These are phyloP conservation scores for Gigaspora rosea DNA, from an alignment of 192 early-diverging fungal genomes.

Conservation along the genomic window DNA sequence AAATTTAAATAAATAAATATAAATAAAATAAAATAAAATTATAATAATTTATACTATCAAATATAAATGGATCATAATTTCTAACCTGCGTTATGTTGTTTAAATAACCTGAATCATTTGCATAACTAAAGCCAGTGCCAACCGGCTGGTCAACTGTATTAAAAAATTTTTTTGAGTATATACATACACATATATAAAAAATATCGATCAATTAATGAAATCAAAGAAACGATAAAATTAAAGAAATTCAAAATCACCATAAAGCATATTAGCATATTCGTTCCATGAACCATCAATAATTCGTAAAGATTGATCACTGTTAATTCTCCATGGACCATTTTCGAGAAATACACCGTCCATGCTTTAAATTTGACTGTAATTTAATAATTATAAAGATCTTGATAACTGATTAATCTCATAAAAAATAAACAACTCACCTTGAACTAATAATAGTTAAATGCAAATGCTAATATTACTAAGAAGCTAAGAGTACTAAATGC, in stretches of 20 bases:
- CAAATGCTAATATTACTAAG: background rate
- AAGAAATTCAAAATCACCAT: conserved; percentile 40
- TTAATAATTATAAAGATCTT: background rate
- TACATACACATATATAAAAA: no score
- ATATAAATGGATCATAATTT: conserved; percentile 13
- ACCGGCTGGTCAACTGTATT: conserved; percentile 62
- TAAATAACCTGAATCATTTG: conserved; percentile 38
- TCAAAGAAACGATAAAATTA: background rate
- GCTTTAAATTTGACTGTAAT: conserved; percentile 32
- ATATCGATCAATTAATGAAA: background rate
- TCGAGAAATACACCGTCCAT: conserved; percentile 71
- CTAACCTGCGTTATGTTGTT: conserved; percentile 50
- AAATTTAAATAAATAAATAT: conserved; percentile 26
- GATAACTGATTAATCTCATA: background rate
- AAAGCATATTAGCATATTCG: conserved; percentile 61
- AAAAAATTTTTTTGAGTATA: no score
- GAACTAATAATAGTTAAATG: background rate
- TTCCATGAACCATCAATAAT: conserved; percentile 56
- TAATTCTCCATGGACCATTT: conserved; percentile 55
- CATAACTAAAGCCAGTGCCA: conserved; percentile 64
- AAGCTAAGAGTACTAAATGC: background rate
- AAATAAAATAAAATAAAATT: conserved; percentile 33
- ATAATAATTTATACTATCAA: conserved; percentile 10
- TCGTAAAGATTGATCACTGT: conserved; percentile 42
- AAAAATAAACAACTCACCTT: conserved; percentile 14